Conservation (phyloP, 257 asterid genomes). For the Rauvolfia tetraphylla region DNA sequence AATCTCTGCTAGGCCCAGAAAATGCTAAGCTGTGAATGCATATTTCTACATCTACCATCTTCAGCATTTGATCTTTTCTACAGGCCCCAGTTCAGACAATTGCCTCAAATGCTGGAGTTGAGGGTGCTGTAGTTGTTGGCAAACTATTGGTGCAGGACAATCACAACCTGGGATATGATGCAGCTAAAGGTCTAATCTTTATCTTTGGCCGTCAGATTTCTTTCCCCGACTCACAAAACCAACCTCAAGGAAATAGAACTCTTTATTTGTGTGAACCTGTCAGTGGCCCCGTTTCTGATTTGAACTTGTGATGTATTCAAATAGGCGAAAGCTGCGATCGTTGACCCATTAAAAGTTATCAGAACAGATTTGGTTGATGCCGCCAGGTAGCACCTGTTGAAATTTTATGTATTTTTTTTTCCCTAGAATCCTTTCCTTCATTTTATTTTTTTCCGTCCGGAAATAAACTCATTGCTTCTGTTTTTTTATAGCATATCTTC, state of each 20-base stretch:
- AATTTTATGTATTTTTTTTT: background rate
- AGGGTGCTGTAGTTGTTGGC: slow-evolving; percentile 49
- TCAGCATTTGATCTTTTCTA: slow-evolving; percentile 3
- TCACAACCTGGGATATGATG: slow-evolving; percentile 57
- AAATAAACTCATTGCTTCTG: background rate
- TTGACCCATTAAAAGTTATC: slow-evolving; percentile 64
- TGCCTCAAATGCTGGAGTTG: slow-evolving; percentile 55
- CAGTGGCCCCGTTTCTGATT: background rate
- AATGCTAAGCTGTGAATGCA: background rate
- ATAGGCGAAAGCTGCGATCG: slow-evolving; percentile 41
- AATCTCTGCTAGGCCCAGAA: background rate
- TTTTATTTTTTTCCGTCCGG: background rate
- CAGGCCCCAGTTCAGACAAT: slow-evolving; percentile 53
- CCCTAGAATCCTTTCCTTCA: background rate
- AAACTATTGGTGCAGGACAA: slow-evolving; percentile 49
- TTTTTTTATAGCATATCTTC: slow-evolving; percentile 38
- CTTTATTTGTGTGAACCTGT: background rate
- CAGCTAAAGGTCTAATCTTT: slow-evolving; percentile 44
- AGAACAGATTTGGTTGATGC: slow-evolving; percentile 64
- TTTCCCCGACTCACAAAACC: background rate
- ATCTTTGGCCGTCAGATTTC: background rate
- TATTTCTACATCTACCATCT: background rate
- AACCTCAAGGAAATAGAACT: background rate
- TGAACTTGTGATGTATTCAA: background rate
- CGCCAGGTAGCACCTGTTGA: slow-evolving; percentile 39